These are phyloP conservation scores for Pisolithus sp. DNA, from an alignment of 768 basidiomycete genomes.

Conservation along the genomic window DNA sequence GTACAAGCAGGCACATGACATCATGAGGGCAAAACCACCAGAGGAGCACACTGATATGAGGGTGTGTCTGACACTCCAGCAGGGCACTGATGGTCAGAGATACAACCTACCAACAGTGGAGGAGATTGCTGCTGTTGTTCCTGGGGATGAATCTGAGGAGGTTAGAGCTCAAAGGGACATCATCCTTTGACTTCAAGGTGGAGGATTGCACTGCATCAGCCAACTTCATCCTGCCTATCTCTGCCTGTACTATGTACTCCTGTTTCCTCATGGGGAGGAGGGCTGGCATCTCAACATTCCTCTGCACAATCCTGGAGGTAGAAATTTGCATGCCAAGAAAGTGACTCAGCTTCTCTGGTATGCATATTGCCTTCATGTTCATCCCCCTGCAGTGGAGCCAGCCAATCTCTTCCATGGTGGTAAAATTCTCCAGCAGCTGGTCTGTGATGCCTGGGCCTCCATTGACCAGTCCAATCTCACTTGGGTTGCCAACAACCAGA, in stretches of 20 bases:
- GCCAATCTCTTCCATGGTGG: constrained; percentile 29
- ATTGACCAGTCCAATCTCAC: constrained; percentile 35
- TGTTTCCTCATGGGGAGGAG: constrained; percentile 33
- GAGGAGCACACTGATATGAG: constrained; percentile 2
- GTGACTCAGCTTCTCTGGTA: not conserved
- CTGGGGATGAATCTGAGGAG: constrained; percentile 16
- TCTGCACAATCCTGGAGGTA: not conserved
- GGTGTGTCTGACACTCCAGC: constrained; percentile 3
- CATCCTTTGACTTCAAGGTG: constrained; percentile 20
- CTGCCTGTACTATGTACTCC: constrained; percentile 35
- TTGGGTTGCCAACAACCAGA: constrained; percentile 32
- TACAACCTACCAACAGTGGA: constrained; percentile 38
- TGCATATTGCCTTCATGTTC: not conserved
- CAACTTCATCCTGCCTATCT: constrained; percentile 30
- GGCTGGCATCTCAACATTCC: constrained; percentile 28
- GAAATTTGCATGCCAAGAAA: not conserved
- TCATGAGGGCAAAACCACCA: constrained; percentile 13
- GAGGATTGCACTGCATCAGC: constrained; percentile 25
- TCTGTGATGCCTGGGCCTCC: constrained; percentile 41
- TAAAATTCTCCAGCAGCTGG: constrained; percentile 33
- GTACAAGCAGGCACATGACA: constrained; percentile 23
- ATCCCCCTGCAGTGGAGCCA: constrained; percentile 8
- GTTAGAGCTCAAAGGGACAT: constrained; percentile 25
- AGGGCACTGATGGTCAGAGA: constrained; percentile 19
- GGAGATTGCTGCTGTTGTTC: constrained; percentile 37